These are phyloP conservation scores for Pythium phragmitis DNA, from an alignment of 352 stramenopile genomes.

Conservation along the genomic window DNA sequence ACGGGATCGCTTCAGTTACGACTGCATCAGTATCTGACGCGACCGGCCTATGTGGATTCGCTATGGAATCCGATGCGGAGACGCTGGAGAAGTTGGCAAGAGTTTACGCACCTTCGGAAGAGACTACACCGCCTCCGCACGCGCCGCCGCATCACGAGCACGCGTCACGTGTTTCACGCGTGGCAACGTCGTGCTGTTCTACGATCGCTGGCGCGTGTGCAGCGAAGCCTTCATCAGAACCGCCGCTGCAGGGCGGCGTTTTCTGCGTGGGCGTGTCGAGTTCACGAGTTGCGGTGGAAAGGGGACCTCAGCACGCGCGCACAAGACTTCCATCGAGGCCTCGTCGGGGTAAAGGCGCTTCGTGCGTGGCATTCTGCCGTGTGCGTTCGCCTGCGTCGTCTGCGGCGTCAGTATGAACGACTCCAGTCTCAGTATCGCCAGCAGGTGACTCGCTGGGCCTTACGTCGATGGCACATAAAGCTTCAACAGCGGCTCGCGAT, in stretches of 20 bases:
- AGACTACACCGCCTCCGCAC: not conserved
- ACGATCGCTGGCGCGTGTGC: not conserved
- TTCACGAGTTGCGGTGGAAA: not conserved
- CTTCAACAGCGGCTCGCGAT: not conserved
- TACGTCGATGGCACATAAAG: not conserved
- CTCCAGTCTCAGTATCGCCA: not conserved
- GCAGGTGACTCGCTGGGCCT: not conserved
- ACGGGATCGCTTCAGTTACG: not conserved
- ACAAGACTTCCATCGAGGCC: not conserved
- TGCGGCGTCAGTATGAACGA: not conserved
- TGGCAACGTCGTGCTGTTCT: conserved; percentile 10
- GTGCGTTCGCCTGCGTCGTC: not conserved
- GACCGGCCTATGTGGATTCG: not conserved
- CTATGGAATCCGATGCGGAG: conserved; percentile 22
- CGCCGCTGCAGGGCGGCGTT: not conserved
- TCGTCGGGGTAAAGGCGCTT: not conserved
- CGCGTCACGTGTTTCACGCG: not conserved
- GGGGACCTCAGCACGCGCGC: not conserved
- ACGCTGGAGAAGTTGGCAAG: conserved; percentile 8
- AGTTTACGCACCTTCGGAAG: conserved; percentile 8
- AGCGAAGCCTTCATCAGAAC: not conserved
- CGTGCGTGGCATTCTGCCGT: not conserved
- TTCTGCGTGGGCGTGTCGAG: not conserved
- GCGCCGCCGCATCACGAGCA: not conserved
- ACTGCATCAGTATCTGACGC: not conserved